Evolutionary conservation across 345 rosid genomes (phyloP).

Genomic region (Citrus sp.): DNA sequence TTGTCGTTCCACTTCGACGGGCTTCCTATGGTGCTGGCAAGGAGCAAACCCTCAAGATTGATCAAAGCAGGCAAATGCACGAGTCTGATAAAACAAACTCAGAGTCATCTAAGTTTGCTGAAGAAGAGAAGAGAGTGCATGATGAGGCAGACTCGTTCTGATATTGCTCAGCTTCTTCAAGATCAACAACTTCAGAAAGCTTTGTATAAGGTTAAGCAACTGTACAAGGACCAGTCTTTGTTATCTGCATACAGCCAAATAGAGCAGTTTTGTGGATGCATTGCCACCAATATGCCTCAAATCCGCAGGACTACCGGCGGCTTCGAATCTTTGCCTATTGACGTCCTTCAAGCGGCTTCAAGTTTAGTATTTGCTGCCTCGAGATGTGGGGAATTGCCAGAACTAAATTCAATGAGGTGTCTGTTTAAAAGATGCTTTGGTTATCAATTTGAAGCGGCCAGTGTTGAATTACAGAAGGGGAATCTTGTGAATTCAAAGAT

Average conservation of each 20-base stretch:
- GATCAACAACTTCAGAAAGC: slow-evolving; percentile 21
- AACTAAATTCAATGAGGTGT: slow-evolving; percentile 21
- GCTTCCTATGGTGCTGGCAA: too few relatives aligned
- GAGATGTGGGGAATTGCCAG: slow-evolving; percentile 40
- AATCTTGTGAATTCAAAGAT: slow-evolving; percentile 13
- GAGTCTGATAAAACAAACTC: slow-evolving; percentile 15
- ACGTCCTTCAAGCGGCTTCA: slow-evolving; percentile 28
- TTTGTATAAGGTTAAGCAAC: slow-evolving; percentile 27
- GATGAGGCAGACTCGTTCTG: slow-evolving; percentile 24
- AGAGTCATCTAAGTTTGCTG: slow-evolving; percentile 19
- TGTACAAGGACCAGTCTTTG: slow-evolving; percentile 27
- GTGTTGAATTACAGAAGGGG: slow-evolving; percentile 24
- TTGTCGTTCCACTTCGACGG: too few relatives aligned
- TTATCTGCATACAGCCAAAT: slow-evolving; percentile 33
- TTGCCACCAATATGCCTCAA: slow-evolving; percentile 14
- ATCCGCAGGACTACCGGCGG: not conserved
- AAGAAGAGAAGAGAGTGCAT: slow-evolving; percentile 30
- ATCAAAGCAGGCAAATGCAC: too few relatives aligned
- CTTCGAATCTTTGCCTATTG: slow-evolving; percentile 24
- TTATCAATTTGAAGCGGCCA: slow-evolving; percentile 20
- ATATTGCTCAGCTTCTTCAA: slow-evolving; percentile 26
- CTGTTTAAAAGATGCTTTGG: slow-evolving; percentile 29
- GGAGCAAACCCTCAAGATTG: too few relatives aligned
- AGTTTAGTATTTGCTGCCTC: slow-evolving; percentile 37
- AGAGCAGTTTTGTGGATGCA: slow-evolving; percentile 22